phyloP scores from a whole-genome alignment of 345 rosid species.

The Streptanthus diversifolius region DNA sequence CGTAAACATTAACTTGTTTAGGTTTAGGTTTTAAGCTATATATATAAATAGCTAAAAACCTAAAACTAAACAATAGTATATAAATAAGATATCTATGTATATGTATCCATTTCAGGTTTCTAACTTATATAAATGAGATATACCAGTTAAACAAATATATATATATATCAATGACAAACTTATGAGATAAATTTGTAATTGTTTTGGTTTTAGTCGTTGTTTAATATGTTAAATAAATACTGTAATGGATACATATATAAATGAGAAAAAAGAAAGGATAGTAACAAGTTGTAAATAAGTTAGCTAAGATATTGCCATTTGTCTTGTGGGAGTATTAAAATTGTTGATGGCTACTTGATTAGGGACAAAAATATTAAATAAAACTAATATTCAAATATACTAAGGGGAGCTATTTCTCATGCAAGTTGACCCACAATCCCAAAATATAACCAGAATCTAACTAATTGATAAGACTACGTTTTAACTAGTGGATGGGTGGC shows the following conservation, averaged over 20 bases:
- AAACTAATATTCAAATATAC: constrained; percentile 1
- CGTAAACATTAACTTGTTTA: no score
- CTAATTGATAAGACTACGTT: constrained; percentile 29
- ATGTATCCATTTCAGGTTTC: no score
- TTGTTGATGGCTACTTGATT: neutral
- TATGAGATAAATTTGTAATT: no score
- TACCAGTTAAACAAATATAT: no score
- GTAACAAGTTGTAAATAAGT: neutral
- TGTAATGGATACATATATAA: neutral
- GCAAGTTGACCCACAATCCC: constrained; percentile 38
- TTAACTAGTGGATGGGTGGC: constrained; percentile 49
- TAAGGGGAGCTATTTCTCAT: constrained; percentile 3
- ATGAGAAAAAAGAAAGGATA: neutral
- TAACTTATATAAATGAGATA: no score
- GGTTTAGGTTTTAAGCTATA: no score
- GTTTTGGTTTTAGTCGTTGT: neutral
- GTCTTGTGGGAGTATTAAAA: neutral
- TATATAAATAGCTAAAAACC: no score
- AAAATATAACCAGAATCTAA: constrained; percentile 31
- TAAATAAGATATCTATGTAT: no score
- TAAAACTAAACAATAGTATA: no score
- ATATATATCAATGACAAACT: no score
- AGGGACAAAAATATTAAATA: neutral
- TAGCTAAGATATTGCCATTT: constrained; percentile 8
- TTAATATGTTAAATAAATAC: neutral